Percentiles rank a stretch among this genome's conserved stretches.
phyloP scores from a whole-genome alignment of 495 filamentous ascomycete genomes.

The Hypoxylon fragiforme region DNA sequence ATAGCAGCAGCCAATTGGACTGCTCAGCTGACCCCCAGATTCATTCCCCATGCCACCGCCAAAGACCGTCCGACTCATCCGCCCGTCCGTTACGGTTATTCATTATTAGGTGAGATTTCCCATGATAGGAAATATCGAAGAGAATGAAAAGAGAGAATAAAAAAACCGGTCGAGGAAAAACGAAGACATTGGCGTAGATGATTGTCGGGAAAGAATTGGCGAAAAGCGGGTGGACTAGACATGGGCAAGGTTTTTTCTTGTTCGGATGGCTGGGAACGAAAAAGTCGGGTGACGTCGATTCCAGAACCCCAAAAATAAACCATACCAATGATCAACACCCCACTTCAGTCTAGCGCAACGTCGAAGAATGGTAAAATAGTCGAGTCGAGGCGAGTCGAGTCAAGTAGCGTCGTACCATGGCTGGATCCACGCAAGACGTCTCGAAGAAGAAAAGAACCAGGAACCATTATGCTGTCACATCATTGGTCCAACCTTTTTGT shows the following conservation, averaged over 20 bases:
- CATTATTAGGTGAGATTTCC: too few species aligned
- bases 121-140: too few species aligned
- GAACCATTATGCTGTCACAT: conserved; percentile 14
- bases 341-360: conserved; percentile 2
- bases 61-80: not conserved
- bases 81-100: not conserved
- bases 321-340: not conserved
- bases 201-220: too few species aligned
- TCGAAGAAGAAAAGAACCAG: conserved; percentile 11
- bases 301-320: conserved; percentile 6
- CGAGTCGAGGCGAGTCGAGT: not conserved
- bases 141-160: too few species aligned
- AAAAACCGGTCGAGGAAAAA: too few species aligned
- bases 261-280: too few species aligned
- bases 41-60: not conserved
- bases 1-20: conserved; percentile 3
- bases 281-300: conserved; percentile 29
- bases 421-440: conserved; percentile 26
- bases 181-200: too few species aligned
- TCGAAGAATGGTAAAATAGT: too few species aligned
- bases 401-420: not conserved
- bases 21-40: conserved; percentile 15
- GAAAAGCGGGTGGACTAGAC: too few species aligned
- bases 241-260: too few species aligned
- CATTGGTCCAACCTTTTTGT: conserved; percentile 23